phyloP scores from a whole-genome alignment of 2,329 filamentous ascomycete genomes.

The Talaromyces pinophilus region DNA sequence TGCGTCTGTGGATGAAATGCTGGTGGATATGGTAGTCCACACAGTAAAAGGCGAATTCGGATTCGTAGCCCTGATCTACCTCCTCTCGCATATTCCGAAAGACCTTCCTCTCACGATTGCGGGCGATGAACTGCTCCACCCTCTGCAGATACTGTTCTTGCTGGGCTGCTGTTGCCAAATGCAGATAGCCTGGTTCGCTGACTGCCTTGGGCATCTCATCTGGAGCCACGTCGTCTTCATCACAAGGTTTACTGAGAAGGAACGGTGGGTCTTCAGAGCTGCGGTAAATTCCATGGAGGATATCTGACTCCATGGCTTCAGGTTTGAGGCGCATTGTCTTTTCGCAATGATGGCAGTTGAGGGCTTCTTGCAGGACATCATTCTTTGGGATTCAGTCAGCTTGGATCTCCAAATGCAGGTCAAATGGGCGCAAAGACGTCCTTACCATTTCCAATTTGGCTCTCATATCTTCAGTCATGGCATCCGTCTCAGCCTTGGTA shows the following conservation, averaged over 20 bases:
- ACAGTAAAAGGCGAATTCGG: conserved; percentile 33
- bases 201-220: conserved; percentile 14
- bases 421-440: conserved; percentile 1
- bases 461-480: conserved; percentile 4
- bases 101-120: conserved; percentile 21
- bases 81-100: conserved; percentile 21
- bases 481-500: neutral
- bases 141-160: conserved; percentile 15
- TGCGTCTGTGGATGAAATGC: conserved; percentile 31
- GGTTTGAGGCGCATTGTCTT: conserved; percentile 20
- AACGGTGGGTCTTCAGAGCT: conserved; percentile 22
- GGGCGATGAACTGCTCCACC: conserved; percentile 12
- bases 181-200: conserved; percentile 21
- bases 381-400: conserved; percentile 23
- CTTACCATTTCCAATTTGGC: conserved; percentile 22
- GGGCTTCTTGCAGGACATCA: conserved; percentile 26
- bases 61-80: conserved; percentile 24
- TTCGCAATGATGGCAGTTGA: conserved; percentile 22
- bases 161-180: conserved; percentile 20
- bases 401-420: neutral
- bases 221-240: conserved; percentile 19
- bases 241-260: conserved; percentile 11
- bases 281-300: conserved; percentile 20
- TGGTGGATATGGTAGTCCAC: conserved; percentile 39
- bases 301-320: conserved; percentile 23